phyloP scores from a whole-genome alignment of 192 early-diverging fungal genomes.

The Allomyces javanicus region DNA sequence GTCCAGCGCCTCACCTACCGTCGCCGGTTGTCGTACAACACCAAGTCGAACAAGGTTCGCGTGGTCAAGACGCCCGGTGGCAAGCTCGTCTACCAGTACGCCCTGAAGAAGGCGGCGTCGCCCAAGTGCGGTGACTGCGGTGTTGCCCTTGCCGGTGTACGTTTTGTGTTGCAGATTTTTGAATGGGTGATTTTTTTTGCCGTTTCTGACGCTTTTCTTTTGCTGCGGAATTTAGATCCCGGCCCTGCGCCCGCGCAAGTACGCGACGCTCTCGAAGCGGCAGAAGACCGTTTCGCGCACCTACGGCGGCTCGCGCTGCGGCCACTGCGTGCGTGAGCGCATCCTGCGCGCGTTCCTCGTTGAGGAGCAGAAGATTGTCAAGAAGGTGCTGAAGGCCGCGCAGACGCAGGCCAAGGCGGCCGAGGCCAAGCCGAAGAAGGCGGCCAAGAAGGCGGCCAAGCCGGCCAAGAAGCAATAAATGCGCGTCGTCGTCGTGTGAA shows the following conservation, averaged over 20 bases:
- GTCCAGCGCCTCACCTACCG: conserved; percentile 66
- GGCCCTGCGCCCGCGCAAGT: conserved; percentile 79
- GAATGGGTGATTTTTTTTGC: neutral
- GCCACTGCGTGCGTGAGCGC: conserved; percentile 58
- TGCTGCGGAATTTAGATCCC: conserved; percentile 32
- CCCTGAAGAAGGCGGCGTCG: conserved; percentile 76
- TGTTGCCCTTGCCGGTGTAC: conserved; percentile 64
- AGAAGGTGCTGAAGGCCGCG: conserved; percentile 81
- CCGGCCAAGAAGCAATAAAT: neutral
- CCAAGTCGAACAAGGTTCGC: conserved; percentile 61
- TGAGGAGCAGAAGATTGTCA: conserved; percentile 99
- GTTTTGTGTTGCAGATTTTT: conserved; percentile 6
- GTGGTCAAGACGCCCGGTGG: conserved; percentile 74
- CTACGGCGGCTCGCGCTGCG: conserved; percentile 94
- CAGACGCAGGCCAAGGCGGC: neutral
- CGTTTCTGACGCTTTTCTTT: neutral
- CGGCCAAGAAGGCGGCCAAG: neutral
- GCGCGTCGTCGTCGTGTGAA: no score
- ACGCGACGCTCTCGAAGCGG: conserved; percentile 73
- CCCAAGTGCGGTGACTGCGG: conserved; percentile 97
- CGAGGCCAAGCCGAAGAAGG: neutral
- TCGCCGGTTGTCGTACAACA: conserved; percentile 73
- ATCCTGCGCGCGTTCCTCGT: conserved; percentile 98
- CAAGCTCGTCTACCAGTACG: conserved; percentile 76
- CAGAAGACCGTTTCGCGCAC: conserved; percentile 85